These are phyloP conservation scores for Aristolochia californica DNA, from an alignment of 164 flowering plant genomes.

Conservation along the genomic window DNA sequence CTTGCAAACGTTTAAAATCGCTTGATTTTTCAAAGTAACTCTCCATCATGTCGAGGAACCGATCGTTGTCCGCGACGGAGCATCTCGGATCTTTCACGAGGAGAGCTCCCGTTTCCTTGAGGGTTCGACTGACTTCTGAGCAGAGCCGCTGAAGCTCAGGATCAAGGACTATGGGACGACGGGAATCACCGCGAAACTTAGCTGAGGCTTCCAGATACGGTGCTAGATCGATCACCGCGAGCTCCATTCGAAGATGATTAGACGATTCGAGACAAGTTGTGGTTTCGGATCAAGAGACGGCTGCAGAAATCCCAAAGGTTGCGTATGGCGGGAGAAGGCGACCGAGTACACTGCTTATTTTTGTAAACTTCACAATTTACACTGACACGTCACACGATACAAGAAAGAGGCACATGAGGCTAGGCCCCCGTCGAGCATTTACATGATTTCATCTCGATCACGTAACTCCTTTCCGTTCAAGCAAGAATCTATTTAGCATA, in stretches of 20 bases:
- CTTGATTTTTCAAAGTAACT: conserved; percentile 53
- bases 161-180: conserved; percentile 1
- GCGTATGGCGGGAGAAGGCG: too few relatives aligned
- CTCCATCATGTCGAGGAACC: conserved; percentile 96
- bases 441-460: too few relatives aligned
- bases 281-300: too few relatives aligned
- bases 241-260: conserved; percentile 22
- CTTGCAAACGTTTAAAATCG: conserved; percentile 71
- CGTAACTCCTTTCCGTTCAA: too few relatives aligned
- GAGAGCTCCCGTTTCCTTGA: conserved; percentile 83
- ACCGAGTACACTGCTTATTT: too few relatives aligned
- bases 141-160: conserved; percentile 31
- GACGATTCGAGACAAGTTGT: too few relatives aligned
- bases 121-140: conserved; percentile 54
- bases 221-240: conserved; percentile 53
- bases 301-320: too few relatives aligned
- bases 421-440: too few relatives aligned
- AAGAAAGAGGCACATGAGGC: too few relatives aligned
- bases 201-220: conserved; percentile 32
- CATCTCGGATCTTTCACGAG: conserved; percentile 91
- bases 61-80: conserved; percentile 76
- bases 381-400: too few relatives aligned
- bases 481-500: too few relatives aligned
- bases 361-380: too few relatives aligned
- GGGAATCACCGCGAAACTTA: neutral